Base-by-base conservation (phyloP, 2,329 filamentous ascomycete genomes). In the Gaeumannomyces tritici region DNA sequence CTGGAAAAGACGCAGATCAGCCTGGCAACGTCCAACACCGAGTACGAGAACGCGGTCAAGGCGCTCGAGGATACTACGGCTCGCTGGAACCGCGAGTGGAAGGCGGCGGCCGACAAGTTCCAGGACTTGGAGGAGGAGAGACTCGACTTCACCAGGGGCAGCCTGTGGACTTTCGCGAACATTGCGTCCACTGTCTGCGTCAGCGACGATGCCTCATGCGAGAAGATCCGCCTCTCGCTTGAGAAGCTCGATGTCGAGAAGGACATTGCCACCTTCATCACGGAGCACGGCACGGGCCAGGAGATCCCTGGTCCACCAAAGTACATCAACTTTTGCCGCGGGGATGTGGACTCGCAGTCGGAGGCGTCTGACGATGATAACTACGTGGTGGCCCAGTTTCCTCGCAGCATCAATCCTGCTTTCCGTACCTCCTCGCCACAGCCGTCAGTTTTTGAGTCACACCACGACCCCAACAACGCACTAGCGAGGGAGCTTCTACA, bases 1-100 rank as follows among this genome's bases (percentile, higher is more conserved):
- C 83, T 99, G 56, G 95, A 99, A 75, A 99, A 99, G 83, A 98
- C 95, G 1, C 95, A 99, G 73, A 95, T 97, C 69, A 96, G 93
- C 70, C 83, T 99, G 64, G 93, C 93, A 0, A 87, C 88, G 9
- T 93, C 93, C 64, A 98, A 96, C 75, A 88, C 86, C 57, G 95
- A 98, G 70, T 99, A 99, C 72, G 93, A 99, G 74, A 85, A 86
- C 61, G 92, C 95, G 0, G 89, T 99, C 64, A 98, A 98, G 75
- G 83, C 90, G 1, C 82, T 99, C 6, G 93, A 99, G 72, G 95
- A 98, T 68, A 99, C 95, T 0, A 99, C 95, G 0, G 89, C 86
- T 5, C 84, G 93, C 62, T 99, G 95, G 95, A 99, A 99, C 72
- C 85, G 93, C 69, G 95, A 99, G 73, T 99, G 95, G 95, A 99